Conservation (phyloP, 2,329 filamentous ascomycete genomes). For the Purpureocillium takamizusanense region DNA sequence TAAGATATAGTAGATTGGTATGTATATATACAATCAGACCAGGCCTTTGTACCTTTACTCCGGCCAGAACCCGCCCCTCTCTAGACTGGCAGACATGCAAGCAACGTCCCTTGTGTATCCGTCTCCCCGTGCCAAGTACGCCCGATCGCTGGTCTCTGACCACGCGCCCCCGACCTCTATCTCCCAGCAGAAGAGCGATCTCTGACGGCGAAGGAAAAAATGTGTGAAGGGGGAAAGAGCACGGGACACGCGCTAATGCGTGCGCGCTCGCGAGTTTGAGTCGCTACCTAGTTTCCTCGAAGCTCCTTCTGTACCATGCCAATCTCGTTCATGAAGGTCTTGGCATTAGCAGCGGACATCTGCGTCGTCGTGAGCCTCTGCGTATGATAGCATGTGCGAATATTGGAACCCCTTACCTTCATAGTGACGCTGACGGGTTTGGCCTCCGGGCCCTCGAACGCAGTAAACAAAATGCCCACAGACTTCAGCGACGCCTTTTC, state of each 20-base stretch:
- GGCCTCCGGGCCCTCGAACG: constrained; percentile 46
- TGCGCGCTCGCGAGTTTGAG: too few relatives aligned
- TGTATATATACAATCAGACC: constrained; percentile 1
- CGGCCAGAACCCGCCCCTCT: background rate
- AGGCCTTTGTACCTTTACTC: background rate
- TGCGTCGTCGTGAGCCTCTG: constrained; percentile 14
- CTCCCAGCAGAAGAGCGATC: too few relatives aligned
- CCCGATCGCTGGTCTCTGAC: too few relatives aligned
- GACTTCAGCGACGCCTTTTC: constrained; percentile 66
- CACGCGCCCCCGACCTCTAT: too few relatives aligned
- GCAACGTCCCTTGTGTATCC: too few relatives aligned
- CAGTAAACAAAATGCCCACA: constrained; percentile 58
- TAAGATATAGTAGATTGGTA: too few relatives aligned
- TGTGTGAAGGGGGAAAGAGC: too few relatives aligned
- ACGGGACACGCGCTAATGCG: too few relatives aligned
- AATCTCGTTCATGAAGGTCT: constrained; percentile 41
- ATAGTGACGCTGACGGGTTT: constrained; percentile 51
- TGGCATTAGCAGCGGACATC: constrained; percentile 46
- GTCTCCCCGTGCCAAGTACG: too few relatives aligned
- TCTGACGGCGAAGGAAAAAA: too few relatives aligned
- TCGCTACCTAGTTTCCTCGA: constrained; percentile 22
- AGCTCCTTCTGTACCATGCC: constrained; percentile 42
- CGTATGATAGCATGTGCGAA: background rate
- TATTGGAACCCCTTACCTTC: constrained; percentile 36
- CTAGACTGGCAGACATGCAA: background rate